phyloP scores from a whole-genome alignment of 192 early-diverging fungal species.

The Coemansia sp. region DNA sequence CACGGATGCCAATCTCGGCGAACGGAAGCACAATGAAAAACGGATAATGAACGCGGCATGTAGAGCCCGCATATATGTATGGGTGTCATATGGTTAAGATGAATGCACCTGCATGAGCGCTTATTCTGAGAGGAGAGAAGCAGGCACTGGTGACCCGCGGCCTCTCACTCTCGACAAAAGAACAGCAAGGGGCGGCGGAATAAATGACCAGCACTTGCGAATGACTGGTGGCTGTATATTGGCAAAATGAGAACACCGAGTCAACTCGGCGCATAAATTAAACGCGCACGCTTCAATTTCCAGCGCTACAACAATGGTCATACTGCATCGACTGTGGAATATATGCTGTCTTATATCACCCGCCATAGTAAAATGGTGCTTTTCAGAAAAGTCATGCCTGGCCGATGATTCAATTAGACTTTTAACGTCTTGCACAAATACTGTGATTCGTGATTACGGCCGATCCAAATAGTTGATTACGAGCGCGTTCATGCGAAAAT shows the following conservation, averaged over 20 bases:
- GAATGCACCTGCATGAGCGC: not conserved
- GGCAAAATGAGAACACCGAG: conserved; percentile 4
- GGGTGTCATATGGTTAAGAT: not conserved
- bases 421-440: too few species aligned
- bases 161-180: not conserved
- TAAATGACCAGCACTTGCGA: not conserved
- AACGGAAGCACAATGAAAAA: not conserved
- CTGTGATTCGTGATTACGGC: not conserved
- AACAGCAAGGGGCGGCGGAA: not conserved
- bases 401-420: not conserved
- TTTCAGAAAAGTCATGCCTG: not conserved
- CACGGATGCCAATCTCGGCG: not conserved
- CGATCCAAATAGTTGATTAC: not conserved
- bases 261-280: conserved; percentile 7
- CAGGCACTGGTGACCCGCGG: not conserved
- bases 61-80: conserved; percentile 8
- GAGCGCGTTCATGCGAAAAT: not conserved
- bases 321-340: not conserved
- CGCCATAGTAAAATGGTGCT: too few species aligned
- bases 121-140: not conserved
- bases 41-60: conserved; percentile 1
- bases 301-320: not conserved
- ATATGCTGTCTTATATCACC: not conserved
- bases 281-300: conserved; percentile 1
- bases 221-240: not conserved